Base-by-base conservation (phyloP, 208 protist species). In the Wallacemonas rigidus region DNA sequence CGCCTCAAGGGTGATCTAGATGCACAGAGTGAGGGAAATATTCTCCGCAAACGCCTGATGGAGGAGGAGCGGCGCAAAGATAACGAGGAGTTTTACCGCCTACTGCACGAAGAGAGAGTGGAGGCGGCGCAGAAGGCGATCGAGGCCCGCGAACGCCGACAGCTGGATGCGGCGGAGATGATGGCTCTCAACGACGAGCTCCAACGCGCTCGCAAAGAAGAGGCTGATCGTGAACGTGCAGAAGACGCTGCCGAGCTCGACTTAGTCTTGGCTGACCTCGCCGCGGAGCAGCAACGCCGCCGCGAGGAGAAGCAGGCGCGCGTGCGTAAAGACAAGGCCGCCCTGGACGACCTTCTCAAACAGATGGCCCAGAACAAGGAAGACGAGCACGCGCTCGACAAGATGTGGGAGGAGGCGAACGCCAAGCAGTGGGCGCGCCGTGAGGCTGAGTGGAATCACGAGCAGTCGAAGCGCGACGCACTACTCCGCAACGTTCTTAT, bases 351-450 rank as follows among this genome's bases (percentile, higher is more conserved):
- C 45, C 57, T 90, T 3, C 78, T 84, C 51, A 36, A 5, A 38
- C 86, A 94, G 74, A 77, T 86, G 70, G 75, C 77, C 3, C 82
- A 88, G 71, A 62, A 76, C 65, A 85, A 85, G 74, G 87, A 86
- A 9, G 74, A 87, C 69, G 72, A 77, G 3, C 57, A 80, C 55
- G 62, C 73, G 8, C 76, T 94, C 15, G 91, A 96, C 61, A 77
- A 83, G 55, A 69, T 96, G 44, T 96, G 91, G 89, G 84, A 86
- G 57, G 88, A 94, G 77, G 91, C 81, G 38, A 94, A 85, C 73
- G 79, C 86, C 48, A 83, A 85, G 69, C 74, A 93, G 78, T 96
- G 91, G 91, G 87, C 54, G 67, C 91, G 89, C 74, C 89, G 89
- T 26, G 89, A 96, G 82, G 76, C 75, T 12, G 77, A 81, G 56